Conservation (phyloP, 2,329 filamentous ascomycete species). For the Aspergillus alliaceus region DNA sequence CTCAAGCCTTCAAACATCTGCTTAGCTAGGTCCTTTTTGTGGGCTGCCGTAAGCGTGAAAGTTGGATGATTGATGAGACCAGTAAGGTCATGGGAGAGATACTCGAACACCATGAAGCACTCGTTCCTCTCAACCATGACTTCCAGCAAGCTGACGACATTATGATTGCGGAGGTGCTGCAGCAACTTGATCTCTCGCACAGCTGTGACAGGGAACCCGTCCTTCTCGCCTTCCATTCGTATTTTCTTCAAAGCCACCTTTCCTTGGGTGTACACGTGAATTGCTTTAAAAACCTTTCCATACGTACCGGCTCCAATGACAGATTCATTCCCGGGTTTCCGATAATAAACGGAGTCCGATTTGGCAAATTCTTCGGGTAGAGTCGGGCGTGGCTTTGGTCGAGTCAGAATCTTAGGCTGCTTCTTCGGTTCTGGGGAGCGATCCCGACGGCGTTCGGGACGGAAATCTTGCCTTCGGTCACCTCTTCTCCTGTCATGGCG, state of each 20-base stretch:
- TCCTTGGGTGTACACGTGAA: conserved; percentile 71
- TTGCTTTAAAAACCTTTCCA: conserved; percentile 92
- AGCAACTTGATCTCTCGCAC: conserved; percentile 95
- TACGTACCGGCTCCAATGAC: conserved; percentile 95
- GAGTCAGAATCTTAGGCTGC: conserved; percentile 67
- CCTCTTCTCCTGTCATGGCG: conserved; percentile 41
- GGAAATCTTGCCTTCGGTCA: conserved; percentile 31
- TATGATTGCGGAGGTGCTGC: conserved; percentile 86
- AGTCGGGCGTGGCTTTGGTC: conserved; percentile 68
- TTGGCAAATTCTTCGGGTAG: conserved; percentile 70
- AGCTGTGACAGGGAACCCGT: conserved; percentile 96
- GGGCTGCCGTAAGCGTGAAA: conserved; percentile 77
- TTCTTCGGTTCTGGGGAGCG: conserved; percentile 48
- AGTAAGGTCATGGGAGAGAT: conserved; percentile 92
- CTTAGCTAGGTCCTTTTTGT: conserved; percentile 89
- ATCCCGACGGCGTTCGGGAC: conserved; percentile 50
- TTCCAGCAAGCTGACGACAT: conserved; percentile 84
- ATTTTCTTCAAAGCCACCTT: conserved; percentile 96
- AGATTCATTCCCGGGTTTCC: conserved; percentile 96
- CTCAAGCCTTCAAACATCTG: conserved; percentile 93
- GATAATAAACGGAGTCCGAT: conserved; percentile 88
- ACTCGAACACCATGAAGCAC: conserved; percentile 99
- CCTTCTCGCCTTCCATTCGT: conserved; percentile 98
- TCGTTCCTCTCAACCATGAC: conserved; percentile 99
- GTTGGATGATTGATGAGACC: conserved; percentile 92